Percentiles rank a stretch among this genome's conserved stretches.
These are phyloP conservation scores for Fusarium drepaniforme DNA, from an alignment of 2,329 filamentous ascomycete species.

Conservation along the genomic window DNA sequence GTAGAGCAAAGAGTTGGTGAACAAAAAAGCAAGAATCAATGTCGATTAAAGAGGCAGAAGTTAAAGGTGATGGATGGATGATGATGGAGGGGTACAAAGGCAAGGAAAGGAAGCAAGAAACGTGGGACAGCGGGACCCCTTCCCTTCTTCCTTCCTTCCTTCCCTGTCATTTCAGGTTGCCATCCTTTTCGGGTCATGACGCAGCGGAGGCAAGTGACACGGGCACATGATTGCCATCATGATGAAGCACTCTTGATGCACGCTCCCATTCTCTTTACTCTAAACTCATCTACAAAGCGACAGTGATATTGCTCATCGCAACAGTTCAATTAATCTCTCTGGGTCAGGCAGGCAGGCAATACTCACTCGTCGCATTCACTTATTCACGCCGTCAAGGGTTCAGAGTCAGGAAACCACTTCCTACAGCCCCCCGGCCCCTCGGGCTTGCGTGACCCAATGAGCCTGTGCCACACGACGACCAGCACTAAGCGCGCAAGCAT, in stretches of 20 bases:
- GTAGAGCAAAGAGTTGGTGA: slow-evolving; percentile 1
- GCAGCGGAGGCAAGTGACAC: slow-evolving; percentile 31
- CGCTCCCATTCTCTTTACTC: neutral
- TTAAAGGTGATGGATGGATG: neutral
- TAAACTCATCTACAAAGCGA: neutral
- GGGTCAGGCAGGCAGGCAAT: neutral
- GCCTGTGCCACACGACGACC: slow-evolving; percentile 43
- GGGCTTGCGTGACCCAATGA: slow-evolving; percentile 42
- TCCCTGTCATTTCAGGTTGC: slow-evolving; percentile 10
- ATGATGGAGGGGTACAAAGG: slow-evolving; percentile 29
- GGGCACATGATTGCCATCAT: slow-evolving; percentile 30
- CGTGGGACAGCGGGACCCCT: slow-evolving; percentile 18
- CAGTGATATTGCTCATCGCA: neutral
- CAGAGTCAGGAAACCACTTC: slow-evolving; percentile 17
- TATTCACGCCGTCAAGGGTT: slow-evolving; percentile 24
- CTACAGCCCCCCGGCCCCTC: slow-evolving; percentile 30
- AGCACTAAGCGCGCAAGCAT: slow-evolving; percentile 33
- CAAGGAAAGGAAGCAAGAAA: neutral
- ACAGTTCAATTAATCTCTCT: neutral
- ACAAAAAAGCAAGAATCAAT: slow-evolving; percentile 4
- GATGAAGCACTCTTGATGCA: slow-evolving; percentile 21
- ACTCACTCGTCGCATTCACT: slow-evolving; percentile 24
- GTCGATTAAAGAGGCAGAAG: slow-evolving; percentile 6
- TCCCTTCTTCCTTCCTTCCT: slow-evolving; percentile 4
- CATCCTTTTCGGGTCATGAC: slow-evolving; percentile 34